Base-by-base conservation (phyloP, 2,329 filamentous ascomycete species). In the Cercospora brassicicola region DNA sequence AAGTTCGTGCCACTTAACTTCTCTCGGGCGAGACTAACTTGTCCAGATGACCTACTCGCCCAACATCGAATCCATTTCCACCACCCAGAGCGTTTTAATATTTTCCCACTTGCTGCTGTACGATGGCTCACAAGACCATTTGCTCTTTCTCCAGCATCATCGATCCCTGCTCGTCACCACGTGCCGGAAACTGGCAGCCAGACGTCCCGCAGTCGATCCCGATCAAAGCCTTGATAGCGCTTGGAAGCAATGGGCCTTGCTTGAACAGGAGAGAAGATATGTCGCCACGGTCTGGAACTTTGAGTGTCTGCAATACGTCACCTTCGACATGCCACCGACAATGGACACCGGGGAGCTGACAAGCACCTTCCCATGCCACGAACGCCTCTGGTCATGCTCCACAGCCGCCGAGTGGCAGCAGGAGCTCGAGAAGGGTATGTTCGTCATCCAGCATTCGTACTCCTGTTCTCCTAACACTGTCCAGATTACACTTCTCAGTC, bases 231-330 rank as follows among this genome's bases (percentile, higher is more conserved):
- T 62, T 15, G 60, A 53, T 26, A 48, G 36, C 30, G 60, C 60
- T n/a, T 62, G 60, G 60, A 62, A 36, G 26, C 60, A 62, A 33
- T 62, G 60, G 60, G 39, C 26, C 23, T 39, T 60, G 36, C 20
- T 33, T n/a, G 63, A 65, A 28, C 63, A 65, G 31, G 63, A 65
- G 39, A 56, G 63, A 13, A 53, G 63, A 60, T 65, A 60, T 36
- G 48, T 65, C 2, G 57, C 56, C 26, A 30, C 57, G 9, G 36
- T 51, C 26, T 65, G 63, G 63, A 33, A 51, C 30, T 65, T 65
- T 18, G 63, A 65, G 18, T 65, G 63, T 4, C 39, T 65, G 42
- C 56, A 51, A 36, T 65, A 65, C 33, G 55, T 65, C 6, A 59
- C 55, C n/a, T 65, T 59, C n/a, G 63, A 59, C n/a, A 59, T 65